Evolutionary conservation across 129 eudicot genomes (phyloP).

Genomic region (Ambrosia artemisiifolia): DNA sequence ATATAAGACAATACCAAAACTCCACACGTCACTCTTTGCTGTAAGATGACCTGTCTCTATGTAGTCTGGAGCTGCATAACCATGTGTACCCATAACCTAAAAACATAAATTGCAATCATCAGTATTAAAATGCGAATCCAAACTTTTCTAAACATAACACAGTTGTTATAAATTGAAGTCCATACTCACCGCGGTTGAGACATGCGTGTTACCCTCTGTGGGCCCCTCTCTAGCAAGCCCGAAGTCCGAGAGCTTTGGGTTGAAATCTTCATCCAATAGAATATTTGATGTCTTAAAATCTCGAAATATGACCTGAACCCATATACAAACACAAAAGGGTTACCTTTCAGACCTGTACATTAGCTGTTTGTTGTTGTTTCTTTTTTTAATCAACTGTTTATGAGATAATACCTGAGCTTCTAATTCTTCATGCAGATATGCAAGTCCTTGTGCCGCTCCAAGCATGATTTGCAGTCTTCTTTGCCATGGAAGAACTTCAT

Average conservation of each 20-base stretch:
- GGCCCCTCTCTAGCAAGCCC: conserved; percentile 98
- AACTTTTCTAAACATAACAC: not conserved
- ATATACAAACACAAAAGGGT: conserved; percentile 9
- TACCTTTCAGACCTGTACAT: not conserved
- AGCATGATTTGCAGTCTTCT: conserved; percentile 61
- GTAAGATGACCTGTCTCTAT: conserved; percentile 92
- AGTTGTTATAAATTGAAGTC: not conserved
- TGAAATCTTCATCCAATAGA: conserved; percentile 64
- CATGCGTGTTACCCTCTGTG: conserved; percentile 69
- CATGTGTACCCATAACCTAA: conserved; percentile 90
- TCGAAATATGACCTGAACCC: conserved; percentile 70
- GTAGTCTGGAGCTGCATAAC: conserved; percentile 94
- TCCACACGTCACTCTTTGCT: conserved; percentile 90
- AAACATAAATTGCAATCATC: not conserved
- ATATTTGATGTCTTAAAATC: conserved; percentile 91
- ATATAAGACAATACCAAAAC: conserved; percentile 80
- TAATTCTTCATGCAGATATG: conserved; percentile 86
- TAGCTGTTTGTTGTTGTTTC: not conserved
- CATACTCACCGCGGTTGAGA: conserved; percentile 67
- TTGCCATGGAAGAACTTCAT: conserved; percentile 65
- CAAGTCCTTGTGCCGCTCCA: conserved; percentile 87
- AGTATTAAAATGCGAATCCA: too few species aligned
- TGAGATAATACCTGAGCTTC: conserved; percentile 63
- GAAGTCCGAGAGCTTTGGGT: conserved; percentile 90
- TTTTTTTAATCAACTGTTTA: not conserved